Percentiles rank a stretch among this genome's conserved stretches.
phyloP scores from a whole-genome alignment of 768 basidiomycete species.

The Lyophyllum shimeji region DNA sequence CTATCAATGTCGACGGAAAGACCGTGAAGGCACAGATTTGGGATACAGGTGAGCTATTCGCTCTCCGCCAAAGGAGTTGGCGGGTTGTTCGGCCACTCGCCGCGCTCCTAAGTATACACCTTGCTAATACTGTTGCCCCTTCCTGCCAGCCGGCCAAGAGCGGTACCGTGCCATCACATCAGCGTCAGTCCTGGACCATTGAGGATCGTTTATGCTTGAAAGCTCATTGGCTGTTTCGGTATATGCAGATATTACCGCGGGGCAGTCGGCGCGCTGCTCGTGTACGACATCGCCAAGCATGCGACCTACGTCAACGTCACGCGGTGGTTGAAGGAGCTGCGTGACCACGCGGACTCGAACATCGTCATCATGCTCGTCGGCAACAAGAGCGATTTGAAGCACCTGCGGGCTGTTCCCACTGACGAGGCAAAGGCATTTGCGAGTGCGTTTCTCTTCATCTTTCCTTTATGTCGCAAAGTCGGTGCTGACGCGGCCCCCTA shows the following conservation, averaged over 20 bases:
- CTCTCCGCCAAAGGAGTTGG: background rate
- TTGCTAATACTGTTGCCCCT: constrained; percentile 7
- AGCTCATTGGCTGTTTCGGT: background rate
- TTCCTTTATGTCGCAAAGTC: background rate
- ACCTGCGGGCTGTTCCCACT: constrained; percentile 92
- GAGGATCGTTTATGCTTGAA: constrained; percentile 2
- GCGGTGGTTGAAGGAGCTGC: constrained; percentile 95
- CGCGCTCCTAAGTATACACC: background rate
- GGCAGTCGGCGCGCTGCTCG: constrained; percentile 88
- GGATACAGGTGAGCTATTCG: constrained; percentile 83
- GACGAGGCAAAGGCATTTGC: constrained; percentile 95
- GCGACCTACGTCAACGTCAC: constrained; percentile 92
- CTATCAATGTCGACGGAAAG: constrained; percentile 94
- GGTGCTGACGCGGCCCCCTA: constrained; percentile 6
- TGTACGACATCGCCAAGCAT: constrained; percentile 94
- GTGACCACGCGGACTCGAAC: constrained; percentile 92
- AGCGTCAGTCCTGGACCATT: constrained; percentile 59
- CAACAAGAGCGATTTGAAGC: constrained; percentile 99
- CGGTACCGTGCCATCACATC: constrained; percentile 97
- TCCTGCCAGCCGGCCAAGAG: constrained; percentile 82
- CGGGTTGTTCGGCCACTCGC: too few relatives aligned
- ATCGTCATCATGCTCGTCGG: constrained; percentile 96
- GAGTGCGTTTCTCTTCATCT: constrained; percentile 47
- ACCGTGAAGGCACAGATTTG: constrained; percentile 98
- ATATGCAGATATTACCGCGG: constrained; percentile 89